Base-by-base conservation (phyloP, 2,329 filamentous ascomycete genomes). In the Fusarium zealandicum region DNA sequence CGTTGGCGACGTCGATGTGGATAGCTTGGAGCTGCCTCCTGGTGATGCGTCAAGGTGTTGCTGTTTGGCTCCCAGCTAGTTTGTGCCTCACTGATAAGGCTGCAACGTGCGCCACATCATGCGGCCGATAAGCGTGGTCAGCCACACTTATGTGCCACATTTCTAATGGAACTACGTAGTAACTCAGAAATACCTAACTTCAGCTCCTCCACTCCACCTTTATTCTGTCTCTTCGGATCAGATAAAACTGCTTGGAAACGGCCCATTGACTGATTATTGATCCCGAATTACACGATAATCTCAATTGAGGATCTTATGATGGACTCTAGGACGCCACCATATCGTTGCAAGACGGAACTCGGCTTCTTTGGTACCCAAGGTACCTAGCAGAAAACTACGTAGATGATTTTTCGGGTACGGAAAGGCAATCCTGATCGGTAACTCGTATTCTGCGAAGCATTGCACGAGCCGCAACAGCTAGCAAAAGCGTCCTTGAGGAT, bases 31-130 rank as follows among this genome's bases (percentile, higher is more conserved):
- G 58, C 53, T 67, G 48, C 40, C 40, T 59, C 47, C 47, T 52
- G 52, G 50, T 54, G 51, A 57, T 65, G 54, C 51, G 42, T 58
- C 51, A 49, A 66, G 51, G 51, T 58, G 51, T 54, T 25, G 57
- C 53, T 31, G 54, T 52, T 51, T 31, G 53, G 55, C 54, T 63
- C 59, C 54, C 57, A 33, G 47, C 28, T 31, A 43, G 30, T 62
- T 65, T 63, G 25, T 69, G 66, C 66, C 66, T 69, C 62, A 69
- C 38, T 37, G 43, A 55, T 65, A 65, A 69, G 66, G 66, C 61
- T 65, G 46, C 17, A 36, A 39, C 13, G 39, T 33, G 55, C 59
- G 60, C 62, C 64, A 59, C 46, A 51, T 13, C 1, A 32, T 20
- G 38, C 54, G 54, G 32, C 14, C 17, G 6, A 12, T n/a, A 25